Evolutionary conservation across 257 asterid genomes (phyloP), one percentile per base, ranked within the genome.

Genomic region (Fraxinus excelsior): DNA sequence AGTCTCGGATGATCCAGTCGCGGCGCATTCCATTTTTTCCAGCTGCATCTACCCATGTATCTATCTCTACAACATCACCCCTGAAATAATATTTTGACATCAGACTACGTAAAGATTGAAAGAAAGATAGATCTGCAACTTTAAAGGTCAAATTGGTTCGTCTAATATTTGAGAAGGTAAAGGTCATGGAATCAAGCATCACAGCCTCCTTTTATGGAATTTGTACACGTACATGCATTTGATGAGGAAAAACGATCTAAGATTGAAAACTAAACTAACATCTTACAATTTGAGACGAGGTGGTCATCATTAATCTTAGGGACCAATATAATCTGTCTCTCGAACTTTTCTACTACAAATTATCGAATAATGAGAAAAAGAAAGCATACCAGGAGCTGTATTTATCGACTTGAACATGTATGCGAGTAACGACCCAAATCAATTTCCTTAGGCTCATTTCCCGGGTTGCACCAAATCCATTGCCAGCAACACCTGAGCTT

Each of bases 21-120:
- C 97, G 86, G 0, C 97, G 92, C 98, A 93, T 93, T 14, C 93
- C 98, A 18, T 93, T 93, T 77, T 93, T 93, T 12, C 98, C 98
- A 0, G 97, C 92, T 34, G 97, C 98, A 71, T 85, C 96, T 67
- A 93, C 98, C 98, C 98, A 93, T 0, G 97, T 93, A 74, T 93
- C 97, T 40, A 93, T 87, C 88, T 91, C 96, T 37, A 93, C 94
- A 7, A 93, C 85, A 70, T 93, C 98, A 23, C 97, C 98, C 98
- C 97, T 92, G 80, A 13, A 44, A 58, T 3, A 62, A 29, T 16
- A 25, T 40, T 38, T 42, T 35, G 4, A 16, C 40, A 44, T 46
- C 23, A 40, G 5, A 64, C 42, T 6, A 37, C 11, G 51, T 11
- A 42, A 42, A 42, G 51, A 11, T 42, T 13, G 49, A 42, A 11